A percentile compares a stretch with the other conserved stretches of the same genome.
phyloP scores from a whole-genome alignment of 192 early-diverging fungal species.

The Entomortierella beljakovae region DNA sequence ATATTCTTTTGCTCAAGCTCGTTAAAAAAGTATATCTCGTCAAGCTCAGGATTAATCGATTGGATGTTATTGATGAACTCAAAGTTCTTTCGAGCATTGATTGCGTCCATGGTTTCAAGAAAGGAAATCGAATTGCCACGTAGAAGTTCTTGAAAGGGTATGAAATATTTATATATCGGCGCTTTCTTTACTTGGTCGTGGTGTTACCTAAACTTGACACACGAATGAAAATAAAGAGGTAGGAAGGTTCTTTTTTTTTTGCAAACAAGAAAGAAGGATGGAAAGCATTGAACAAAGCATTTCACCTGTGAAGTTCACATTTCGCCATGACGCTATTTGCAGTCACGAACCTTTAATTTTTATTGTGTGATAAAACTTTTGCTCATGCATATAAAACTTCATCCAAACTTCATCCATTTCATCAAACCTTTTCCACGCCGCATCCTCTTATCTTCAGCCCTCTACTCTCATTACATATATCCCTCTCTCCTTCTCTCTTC shows the following conservation, averaged over 20 bases:
- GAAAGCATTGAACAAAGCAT: no score
- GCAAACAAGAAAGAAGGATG: no score
- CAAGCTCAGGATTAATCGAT: conserved; percentile 71
- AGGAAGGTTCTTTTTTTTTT: no score
- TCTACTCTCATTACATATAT: no score
- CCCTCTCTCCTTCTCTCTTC: neutral
- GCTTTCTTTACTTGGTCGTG: neutral
- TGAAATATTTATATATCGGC: neutral
- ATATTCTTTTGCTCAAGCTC: conserved; percentile 71
- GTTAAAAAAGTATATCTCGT: conserved; percentile 88
- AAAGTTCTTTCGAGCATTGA: conserved; percentile 66
- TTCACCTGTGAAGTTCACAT: no score
- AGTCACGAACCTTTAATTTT: no score
- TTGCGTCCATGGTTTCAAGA: conserved; percentile 54
- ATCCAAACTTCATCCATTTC: neutral
- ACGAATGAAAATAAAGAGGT: no score
- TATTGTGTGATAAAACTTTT: no score
- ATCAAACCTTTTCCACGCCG: neutral
- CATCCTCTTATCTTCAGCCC: neutral
- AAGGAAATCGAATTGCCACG: no score
- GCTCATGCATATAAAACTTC: no score
- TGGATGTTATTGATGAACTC: conserved; percentile 84
- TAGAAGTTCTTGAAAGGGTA: neutral
- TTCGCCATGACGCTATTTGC: no score
- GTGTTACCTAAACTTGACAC: no score